A percentile compares a stretch with the other conserved stretches of the same genome.
Evolutionary conservation across 495 filamentous ascomycete species (phyloP).

Genomic region (Rusavskia elegans): DNA sequence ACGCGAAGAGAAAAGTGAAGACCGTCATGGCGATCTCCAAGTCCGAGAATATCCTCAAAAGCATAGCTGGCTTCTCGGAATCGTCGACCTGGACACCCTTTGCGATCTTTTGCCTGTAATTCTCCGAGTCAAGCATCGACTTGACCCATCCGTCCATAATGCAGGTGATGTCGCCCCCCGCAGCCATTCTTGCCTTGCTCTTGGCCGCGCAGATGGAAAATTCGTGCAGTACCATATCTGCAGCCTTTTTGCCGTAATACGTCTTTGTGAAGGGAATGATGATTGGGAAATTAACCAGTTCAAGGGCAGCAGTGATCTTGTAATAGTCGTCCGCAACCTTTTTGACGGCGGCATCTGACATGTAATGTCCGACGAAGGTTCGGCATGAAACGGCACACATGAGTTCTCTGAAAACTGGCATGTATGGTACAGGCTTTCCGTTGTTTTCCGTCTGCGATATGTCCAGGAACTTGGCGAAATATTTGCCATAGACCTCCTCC

Average conservation of each 20-base stretch:
- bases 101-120: slow-evolving; percentile 56
- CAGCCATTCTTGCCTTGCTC: slow-evolving; percentile 81
- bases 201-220: slow-evolving; percentile 88
- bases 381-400: slow-evolving; percentile 91
- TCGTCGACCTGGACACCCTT: slow-evolving; percentile 50
- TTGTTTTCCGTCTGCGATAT: slow-evolving; percentile 50
- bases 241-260: slow-evolving; percentile 94
- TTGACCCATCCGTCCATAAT: slow-evolving; percentile 93
- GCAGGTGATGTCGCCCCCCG: slow-evolving; percentile 72
- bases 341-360: slow-evolving; percentile 73
- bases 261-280: slow-evolving; percentile 92
- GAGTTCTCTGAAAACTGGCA: slow-evolving; percentile 85
- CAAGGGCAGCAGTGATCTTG: slow-evolving; percentile 84
- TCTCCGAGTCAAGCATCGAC: slow-evolving; percentile 65
- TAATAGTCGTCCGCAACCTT: slow-evolving; percentile 97
- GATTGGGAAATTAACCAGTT: slow-evolving; percentile 97
- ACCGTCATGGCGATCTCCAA: slow-evolving; percentile 88
- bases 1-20: slow-evolving; percentile 96
- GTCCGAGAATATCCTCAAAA: slow-evolving; percentile 78
- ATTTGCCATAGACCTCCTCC: slow-evolving; percentile 79
- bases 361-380: slow-evolving; percentile 94
- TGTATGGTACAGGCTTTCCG: slow-evolving; percentile 67
- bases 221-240: slow-evolving; percentile 79
- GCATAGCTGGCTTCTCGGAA: slow-evolving; percentile 60
- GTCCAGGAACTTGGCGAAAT: slow-evolving; percentile 63